Conservation (phyloP, 257 asterid genomes). For the Paulownia fortunei region DNA sequence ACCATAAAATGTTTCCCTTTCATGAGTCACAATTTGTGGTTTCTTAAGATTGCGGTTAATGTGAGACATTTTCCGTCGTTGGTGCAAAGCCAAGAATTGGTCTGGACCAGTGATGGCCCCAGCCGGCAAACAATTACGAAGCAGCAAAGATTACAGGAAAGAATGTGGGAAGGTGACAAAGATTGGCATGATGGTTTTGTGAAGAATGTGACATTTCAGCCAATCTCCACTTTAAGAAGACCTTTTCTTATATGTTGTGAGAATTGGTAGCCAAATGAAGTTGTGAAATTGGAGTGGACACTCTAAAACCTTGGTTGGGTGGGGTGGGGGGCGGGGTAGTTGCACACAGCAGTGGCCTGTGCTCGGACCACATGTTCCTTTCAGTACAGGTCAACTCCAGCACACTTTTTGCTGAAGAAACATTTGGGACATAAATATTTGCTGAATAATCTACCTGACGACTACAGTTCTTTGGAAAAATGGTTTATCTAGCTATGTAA, state of each 20-base stretch:
- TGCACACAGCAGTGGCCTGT: too few species aligned
- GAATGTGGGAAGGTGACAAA: not conserved
- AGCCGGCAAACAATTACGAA: not conserved
- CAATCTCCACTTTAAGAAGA: not conserved
- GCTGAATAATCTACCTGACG: too few species aligned
- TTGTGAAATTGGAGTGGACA: not conserved
- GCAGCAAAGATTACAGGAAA: not conserved
- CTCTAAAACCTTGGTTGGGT: not conserved
- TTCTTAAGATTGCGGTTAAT: not conserved
- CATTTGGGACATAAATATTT: too few species aligned
- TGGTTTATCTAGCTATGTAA: too few species aligned
- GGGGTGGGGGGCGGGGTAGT: too few species aligned
- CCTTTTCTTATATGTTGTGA: not conserved
- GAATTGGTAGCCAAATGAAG: slow-evolving; percentile 5
- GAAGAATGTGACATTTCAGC: not conserved
- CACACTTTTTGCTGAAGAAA: too few species aligned
- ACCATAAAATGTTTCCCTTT: not conserved
- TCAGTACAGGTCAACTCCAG: not conserved
- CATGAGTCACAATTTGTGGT: not conserved
- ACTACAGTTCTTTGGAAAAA: too few species aligned
- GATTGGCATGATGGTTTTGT: not conserved
- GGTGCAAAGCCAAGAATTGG: not conserved
- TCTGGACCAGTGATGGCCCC: not conserved
- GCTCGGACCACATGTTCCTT: not conserved
- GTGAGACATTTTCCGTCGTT: not conserved